Evolutionary conservation across 169 alveolate genomes (phyloP).

Genomic region (Cryptosporidium sp.): DNA sequence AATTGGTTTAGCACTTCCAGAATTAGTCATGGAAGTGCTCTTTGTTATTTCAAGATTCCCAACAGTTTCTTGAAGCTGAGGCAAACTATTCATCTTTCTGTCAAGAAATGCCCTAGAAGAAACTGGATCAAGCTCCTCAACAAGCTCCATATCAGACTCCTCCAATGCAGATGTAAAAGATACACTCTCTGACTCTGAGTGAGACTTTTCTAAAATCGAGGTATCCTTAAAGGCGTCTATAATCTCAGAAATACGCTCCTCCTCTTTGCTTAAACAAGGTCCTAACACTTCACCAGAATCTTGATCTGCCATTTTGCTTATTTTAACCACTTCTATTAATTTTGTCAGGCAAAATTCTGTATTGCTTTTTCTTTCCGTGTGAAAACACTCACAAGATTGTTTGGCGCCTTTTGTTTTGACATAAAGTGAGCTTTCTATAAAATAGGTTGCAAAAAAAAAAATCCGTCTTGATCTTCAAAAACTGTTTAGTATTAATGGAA

Average conservation of each 20-base stretch:
- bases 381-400: slow-evolving; percentile 25
- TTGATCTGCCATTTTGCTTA: slow-evolving; percentile 24
- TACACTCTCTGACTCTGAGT: slow-evolving; percentile 68
- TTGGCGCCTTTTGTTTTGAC: slow-evolving; percentile 47
- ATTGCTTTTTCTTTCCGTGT: not conserved
- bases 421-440: not conserved
- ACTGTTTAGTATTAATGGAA: not conserved
- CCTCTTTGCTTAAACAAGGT: slow-evolving; percentile 30
- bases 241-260: slow-evolving; percentile 45
- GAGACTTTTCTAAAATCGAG: slow-evolving; percentile 40
- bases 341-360: not conserved
- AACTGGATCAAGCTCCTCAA: slow-evolving; percentile 40
- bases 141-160: slow-evolving; percentile 64
- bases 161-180: slow-evolving; percentile 70
- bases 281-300: slow-evolving; percentile 5
- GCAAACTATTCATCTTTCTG: slow-evolving; percentile 37
- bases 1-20: not conserved
- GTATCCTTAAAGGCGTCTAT: slow-evolving; percentile 64
- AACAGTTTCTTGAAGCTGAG: slow-evolving; percentile 4
- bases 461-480: not conserved
- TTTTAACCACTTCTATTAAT: not conserved
- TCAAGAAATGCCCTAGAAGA: not conserved
- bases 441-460: not conserved
- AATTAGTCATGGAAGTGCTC: not conserved
- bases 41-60: slow-evolving; percentile 3